These are phyloP conservation scores for Aspergillus transmontanensis DNA, from an alignment of 2,329 filamentous ascomycete species.

Conservation along the genomic window DNA sequence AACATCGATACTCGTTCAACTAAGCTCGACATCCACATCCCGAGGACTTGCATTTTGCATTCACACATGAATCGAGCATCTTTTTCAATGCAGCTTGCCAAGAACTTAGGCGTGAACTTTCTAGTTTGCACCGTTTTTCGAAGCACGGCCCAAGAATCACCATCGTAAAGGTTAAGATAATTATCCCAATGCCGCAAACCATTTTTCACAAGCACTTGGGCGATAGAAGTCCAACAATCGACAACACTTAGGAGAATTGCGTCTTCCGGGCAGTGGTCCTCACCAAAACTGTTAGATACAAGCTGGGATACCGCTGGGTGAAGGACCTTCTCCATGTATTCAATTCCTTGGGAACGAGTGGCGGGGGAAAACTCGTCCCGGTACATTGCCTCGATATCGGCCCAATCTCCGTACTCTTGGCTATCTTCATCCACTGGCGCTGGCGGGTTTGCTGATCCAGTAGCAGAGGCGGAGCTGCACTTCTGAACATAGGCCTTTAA, in stretches of 20 bases:
- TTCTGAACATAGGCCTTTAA: conserved; percentile 46
- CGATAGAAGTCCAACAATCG: conserved; percentile 58
- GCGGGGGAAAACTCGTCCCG: conserved; percentile 29
- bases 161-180: conserved; percentile 58
- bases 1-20: conserved; percentile 63
- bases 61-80: conserved; percentile 45
- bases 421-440: conserved; percentile 57
- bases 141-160: conserved; percentile 52
- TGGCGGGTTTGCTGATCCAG: conserved; percentile 22
- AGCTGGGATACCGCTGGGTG: conserved; percentile 55
- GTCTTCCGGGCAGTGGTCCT: conserved; percentile 59
- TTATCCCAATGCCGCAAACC: conserved; percentile 55
- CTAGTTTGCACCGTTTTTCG: conserved; percentile 50
- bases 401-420: conserved; percentile 65
- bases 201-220: conserved; percentile 50
- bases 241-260: conserved; percentile 53
- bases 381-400: conserved; percentile 53
- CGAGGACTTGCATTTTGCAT: conserved; percentile 53
- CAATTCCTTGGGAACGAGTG: conserved; percentile 25
- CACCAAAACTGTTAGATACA: conserved; percentile 64
- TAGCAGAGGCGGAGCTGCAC: conserved; percentile 25
- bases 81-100: conserved; percentile 48
- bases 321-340: conserved; percentile 45
- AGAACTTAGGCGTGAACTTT: conserved; percentile 50
- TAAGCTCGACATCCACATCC: conserved; percentile 57